phyloP scores from a whole-genome alignment of 257 asterid species.

The Jacaranda mimosifolia region DNA sequence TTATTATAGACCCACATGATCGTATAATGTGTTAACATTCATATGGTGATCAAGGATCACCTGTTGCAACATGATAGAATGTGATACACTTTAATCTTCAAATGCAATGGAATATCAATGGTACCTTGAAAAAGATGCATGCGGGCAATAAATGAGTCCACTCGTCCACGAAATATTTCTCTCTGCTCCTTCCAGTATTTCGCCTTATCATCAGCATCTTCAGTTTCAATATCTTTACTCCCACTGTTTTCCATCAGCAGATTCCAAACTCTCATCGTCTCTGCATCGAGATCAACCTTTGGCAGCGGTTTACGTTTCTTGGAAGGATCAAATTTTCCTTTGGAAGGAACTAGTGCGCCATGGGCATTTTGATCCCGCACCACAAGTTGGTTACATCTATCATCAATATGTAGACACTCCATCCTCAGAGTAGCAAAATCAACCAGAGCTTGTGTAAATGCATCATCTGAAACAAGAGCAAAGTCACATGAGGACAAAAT shows the following conservation, averaged over 20 bases:
- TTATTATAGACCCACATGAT: background rate
- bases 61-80: background rate
- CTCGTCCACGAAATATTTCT: conserved; percentile 31
- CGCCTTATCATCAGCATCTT: conserved; percentile 30
- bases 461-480: conserved; percentile 31
- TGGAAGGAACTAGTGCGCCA: conserved; percentile 35
- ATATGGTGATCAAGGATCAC: background rate
- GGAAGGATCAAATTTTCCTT: conserved; percentile 10
- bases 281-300: conserved; percentile 51
- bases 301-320: conserved; percentile 38
- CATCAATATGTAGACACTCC: conserved; percentile 31
- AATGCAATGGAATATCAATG: conserved; percentile 1
- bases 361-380: conserved; percentile 17
- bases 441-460: conserved; percentile 22
- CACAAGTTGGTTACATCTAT: conserved; percentile 38
- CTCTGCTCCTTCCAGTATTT: conserved; percentile 44
- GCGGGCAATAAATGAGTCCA: conserved; percentile 36
- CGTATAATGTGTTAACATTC: background rate
- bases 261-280: conserved; percentile 45
- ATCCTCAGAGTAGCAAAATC: conserved; percentile 33
- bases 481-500: background rate
- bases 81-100: conserved; percentile 2
- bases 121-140: conserved; percentile 61
- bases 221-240: conserved; percentile 33
- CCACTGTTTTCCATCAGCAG: conserved; percentile 37